Percentiles rank a stretch among this genome's conserved stretches.
phyloP scores from a whole-genome alignment of 306 rosid genomes.

The Lathyrus tuberosus region DNA sequence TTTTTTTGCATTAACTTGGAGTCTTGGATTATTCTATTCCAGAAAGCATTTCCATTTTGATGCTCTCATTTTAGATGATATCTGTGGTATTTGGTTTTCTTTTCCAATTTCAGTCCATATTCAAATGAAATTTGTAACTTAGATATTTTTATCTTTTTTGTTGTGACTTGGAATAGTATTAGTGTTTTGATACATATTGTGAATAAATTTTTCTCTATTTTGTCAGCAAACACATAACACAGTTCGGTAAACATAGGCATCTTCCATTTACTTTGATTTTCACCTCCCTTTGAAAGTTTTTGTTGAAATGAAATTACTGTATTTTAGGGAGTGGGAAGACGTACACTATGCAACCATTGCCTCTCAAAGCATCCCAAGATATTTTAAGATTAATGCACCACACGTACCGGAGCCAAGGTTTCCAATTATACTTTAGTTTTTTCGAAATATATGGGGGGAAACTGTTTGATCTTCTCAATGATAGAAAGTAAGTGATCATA shows the following conservation, averaged over 20 bases:
- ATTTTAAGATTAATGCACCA: slow-evolving; percentile 66
- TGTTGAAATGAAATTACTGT: slow-evolving; percentile 32
- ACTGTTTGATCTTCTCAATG: slow-evolving; percentile 85
- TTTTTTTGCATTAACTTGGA: not conserved
- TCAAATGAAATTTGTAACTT: too few species aligned
- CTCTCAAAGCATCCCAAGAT: slow-evolving; percentile 81
- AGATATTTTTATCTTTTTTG: too few species aligned
- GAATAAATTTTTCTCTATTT: not conserved
- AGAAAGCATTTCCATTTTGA: too few species aligned
- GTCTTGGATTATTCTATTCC: too few species aligned
- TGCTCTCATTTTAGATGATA: too few species aligned
- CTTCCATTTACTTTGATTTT: slow-evolving; percentile 28
- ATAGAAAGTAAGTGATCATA: slow-evolving; percentile 63
- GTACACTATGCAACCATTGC: slow-evolving; percentile 87
- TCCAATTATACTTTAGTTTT: slow-evolving; percentile 77
- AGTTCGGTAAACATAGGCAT: slow-evolving; percentile 3
- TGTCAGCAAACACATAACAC: slow-evolving; percentile 1
- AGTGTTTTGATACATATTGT: not conserved
- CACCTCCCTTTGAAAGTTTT: slow-evolving; percentile 8
- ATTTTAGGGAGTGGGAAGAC: slow-evolving; percentile 80
- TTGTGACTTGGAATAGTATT: not conserved
- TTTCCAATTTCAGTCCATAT: too few species aligned
- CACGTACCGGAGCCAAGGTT: slow-evolving; percentile 70
- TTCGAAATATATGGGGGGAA: slow-evolving; percentile 89
- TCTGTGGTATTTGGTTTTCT: too few species aligned